phyloP scores from a whole-genome alignment of 768 basidiomycete genomes.

The Paxillus ammoniavirescens region DNA sequence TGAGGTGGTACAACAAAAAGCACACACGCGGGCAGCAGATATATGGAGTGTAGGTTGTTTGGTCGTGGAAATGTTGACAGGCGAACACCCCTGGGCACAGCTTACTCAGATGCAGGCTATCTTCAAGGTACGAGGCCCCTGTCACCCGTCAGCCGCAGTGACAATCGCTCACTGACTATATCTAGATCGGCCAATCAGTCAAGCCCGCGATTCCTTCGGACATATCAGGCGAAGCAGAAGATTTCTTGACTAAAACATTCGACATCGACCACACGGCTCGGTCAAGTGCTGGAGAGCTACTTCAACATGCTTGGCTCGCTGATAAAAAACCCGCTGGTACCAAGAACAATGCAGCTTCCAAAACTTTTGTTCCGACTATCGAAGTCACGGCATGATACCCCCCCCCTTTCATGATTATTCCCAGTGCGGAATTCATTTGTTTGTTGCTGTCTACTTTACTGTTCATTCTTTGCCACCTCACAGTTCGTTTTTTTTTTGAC shows the following conservation, averaged over 20 bases:
- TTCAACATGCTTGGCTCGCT: slow-evolving; percentile 72
- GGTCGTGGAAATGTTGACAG: slow-evolving; percentile 95
- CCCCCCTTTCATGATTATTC: neutral
- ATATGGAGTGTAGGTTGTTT: slow-evolving; percentile 97
- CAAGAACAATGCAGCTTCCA: slow-evolving; percentile 19
- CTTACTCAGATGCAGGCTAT: slow-evolving; percentile 99
- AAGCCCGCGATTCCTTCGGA: slow-evolving; percentile 89
- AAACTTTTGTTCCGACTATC: slow-evolving; percentile 23
- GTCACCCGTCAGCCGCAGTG: neutral
- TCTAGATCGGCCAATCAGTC: slow-evolving; percentile 87
- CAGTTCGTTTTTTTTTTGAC: too few relatives aligned
- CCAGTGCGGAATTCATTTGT: neutral
- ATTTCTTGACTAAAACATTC: slow-evolving; percentile 85
- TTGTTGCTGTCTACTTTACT: neutral
- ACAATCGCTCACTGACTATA: neutral
- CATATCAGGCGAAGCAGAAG: slow-evolving; percentile 84
- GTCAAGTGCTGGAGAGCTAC: slow-evolving; percentile 74
- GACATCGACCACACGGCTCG: slow-evolving; percentile 79
- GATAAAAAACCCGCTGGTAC: slow-evolving; percentile 31
- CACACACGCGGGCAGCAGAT: slow-evolving; percentile 89
- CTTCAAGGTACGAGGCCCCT: slow-evolving; percentile 66
- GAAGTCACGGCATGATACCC: slow-evolving; percentile 25
- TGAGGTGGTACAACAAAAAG: slow-evolving; percentile 95
- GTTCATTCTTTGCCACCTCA: neutral
- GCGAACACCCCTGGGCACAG: slow-evolving; percentile 93